Base-by-base conservation (phyloP, 2,329 filamentous ascomycete species). In the Trichoderma semiorbis region DNA sequence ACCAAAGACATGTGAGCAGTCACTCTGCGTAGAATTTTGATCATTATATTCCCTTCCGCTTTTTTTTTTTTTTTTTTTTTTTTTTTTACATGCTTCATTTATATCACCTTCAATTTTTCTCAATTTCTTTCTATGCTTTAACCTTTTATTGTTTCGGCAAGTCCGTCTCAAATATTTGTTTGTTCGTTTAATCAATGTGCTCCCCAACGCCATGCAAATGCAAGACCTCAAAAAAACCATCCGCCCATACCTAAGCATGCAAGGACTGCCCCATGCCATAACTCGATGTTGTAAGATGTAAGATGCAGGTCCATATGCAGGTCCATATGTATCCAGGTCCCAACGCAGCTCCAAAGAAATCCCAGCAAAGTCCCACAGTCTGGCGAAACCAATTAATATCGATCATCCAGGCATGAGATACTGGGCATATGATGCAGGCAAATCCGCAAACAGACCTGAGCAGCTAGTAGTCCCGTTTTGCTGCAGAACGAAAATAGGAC, bases 131-230 rank as follows among this genome's bases (percentile, higher is more conserved):
- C 10, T 11, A n/a, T 47, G 5, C 11, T 61, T 26, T 26, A 11
- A 11, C n/a, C 32, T 34, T 30, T 12, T n/a, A 39, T 34, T 30
- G 39, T 34, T 61, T 61, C n/a, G 14, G 26, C 32, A 24, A 43
- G 8, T 16, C 53, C 24, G 24, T n/a, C 43, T 12, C 14, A 28
- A 61, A 39, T n/a, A 14, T 24, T 5, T 26, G 10, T 24, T 12
- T 26, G 16, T n/a, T 14, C n/a, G 7, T 26, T 12, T 14, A 32
- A 60, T 60, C 34, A 30, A 7, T 60, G 26, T 60, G 39, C 66
- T 61, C 57, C 66, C 66, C 66, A 69, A 69, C 66, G 61, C 66
- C 66, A 50, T 61, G 66, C 66, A 43, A 32, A 69, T 69, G 66
- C 66, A 69, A 57, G n/a, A 34, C 39, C 12, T 34, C 28, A 55